Evolutionary conservation across 1,284 basidiomycete genomes (phyloP).

Genomic region (Sporisorium sorghi): DNA sequence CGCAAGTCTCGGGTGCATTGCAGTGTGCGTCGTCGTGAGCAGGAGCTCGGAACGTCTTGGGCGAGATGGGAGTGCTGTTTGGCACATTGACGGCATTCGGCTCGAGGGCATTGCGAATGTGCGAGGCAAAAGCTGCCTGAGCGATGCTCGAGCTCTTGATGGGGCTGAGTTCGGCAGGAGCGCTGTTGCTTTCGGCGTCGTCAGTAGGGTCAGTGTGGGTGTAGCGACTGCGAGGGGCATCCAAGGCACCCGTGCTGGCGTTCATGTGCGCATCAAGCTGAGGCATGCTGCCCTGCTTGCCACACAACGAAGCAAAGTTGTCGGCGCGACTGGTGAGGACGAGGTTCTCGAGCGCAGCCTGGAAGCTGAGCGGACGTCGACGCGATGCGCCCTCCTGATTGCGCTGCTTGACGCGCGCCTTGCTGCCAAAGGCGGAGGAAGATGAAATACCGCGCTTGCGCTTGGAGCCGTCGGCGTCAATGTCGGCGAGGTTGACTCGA

Average conservation of each 20-base stretch:
- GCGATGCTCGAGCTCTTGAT: conserved; percentile 38
- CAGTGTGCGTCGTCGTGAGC: conserved; percentile 21
- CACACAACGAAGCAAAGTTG: conserved; percentile 43
- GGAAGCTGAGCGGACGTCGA: conserved; percentile 61
- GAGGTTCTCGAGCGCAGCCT: conserved; percentile 56
- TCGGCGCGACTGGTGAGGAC: conserved; percentile 41
- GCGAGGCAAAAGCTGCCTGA: conserved; percentile 35
- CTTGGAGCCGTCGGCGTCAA: conserved; percentile 26
- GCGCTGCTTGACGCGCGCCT: conserved; percentile 59
- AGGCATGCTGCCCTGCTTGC: conserved; percentile 45
- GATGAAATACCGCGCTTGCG: conserved; percentile 57
- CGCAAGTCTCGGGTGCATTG: conserved; percentile 40
- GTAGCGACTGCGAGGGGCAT: conserved; percentile 31
- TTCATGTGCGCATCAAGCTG: conserved; percentile 36
- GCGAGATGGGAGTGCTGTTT: conserved; percentile 2
- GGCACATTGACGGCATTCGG: conserved; percentile 2
- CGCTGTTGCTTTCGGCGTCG: conserved; percentile 36
- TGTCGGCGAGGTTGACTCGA: conserved; percentile 26
- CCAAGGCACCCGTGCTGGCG: conserved; percentile 42
- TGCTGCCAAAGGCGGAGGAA: conserved; percentile 60
- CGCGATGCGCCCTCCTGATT: conserved; percentile 47
- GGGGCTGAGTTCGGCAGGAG: conserved; percentile 46
- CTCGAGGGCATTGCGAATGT: conserved; percentile 31
- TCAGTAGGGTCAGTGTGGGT: conserved; percentile 3
- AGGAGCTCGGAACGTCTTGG: neutral